Base-by-base conservation (phyloP, 1,284 basidiomycete genomes). In the Xerocomus cyaneibrunnescens region DNA sequence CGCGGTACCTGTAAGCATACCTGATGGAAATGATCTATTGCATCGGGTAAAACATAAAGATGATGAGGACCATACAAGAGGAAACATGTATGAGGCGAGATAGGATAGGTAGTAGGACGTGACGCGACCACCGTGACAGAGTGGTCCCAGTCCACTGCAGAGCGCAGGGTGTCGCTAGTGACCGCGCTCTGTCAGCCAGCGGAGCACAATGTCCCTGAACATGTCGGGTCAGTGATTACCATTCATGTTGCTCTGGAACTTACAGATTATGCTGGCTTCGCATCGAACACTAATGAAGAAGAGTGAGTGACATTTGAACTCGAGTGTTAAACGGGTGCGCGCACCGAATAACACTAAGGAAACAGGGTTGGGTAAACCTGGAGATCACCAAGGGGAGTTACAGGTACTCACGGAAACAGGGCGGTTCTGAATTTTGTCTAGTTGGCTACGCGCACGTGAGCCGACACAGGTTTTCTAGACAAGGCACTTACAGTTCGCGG, bases 221-320 rank as follows among this genome's bases (percentile, higher is more conserved):
- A 25, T 7, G 16, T 38, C 4, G 9, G 3, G 17, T 66, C 31
- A 62, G 40, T 44, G 41, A 8, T 19, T n/a, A 17, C 16, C 37
- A 39, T 12, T 1, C 3, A 1, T 19, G 7, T 39, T 16, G 2
- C 8, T 4, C 14, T 42, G 35, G 35, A 45, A 66, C 86, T 51
- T 62, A 89, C 86, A 98, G 76, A 66, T 97, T 97, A 67, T 95
- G 90, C 70, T 93, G 91, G 59, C 86, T 94, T 73, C 95, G 95
- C 87, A 95, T 94, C 16, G 92, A 94, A 67, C 89, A 91, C 89
- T 92, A 57, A 1, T 51, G 27, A 35, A 39, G 41, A 42, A 53
- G 37, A 36, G 25, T 60, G 47, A 51, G 43, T 7, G 16, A 28
- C 34, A 37, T 42, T 30, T 32, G 9, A 28, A 19, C 23, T n/a